Base-by-base conservation (phyloP, 2,329 filamentous ascomycete genomes). In the Scytalidium sp. region DNA sequence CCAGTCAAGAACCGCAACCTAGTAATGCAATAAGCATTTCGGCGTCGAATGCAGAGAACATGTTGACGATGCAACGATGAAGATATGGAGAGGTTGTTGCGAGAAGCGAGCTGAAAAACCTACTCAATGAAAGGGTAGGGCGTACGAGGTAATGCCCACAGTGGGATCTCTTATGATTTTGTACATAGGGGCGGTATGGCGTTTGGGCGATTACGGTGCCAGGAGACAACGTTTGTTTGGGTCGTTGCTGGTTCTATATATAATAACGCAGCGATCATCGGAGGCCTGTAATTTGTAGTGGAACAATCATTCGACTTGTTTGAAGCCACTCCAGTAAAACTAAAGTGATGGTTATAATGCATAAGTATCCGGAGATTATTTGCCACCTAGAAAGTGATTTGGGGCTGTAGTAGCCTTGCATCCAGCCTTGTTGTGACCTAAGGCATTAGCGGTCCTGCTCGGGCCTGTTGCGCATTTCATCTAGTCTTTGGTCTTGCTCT, bases 1-100 rank as follows among this genome's bases (percentile, higher is more conserved):
- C 25, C 32, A n/a, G 13, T 36, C 25, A 10, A 7, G 36, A 42
- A 22, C 19, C 25, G 25, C 43, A 25, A 7, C 3, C 11, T 8
- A n/a, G n/a, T n/a, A 10, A 36, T 15, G 15, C 8, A 5, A 8
- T n/a, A n/a, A n/a, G 6, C 6, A 36, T 15, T 36, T 36, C 32
- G 13, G n/a, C n/a, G n/a, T n/a, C n/a, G n/a, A n/a, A n/a, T n/a
- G n/a, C n/a, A n/a, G n/a, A n/a, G n/a, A n/a, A n/a, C n/a, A n/a
- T n/a, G n/a, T n/a, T n/a, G n/a, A n/a, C 58, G 15, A 60, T 50
- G 42, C 49, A 51, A 21, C 54, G 36, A 19, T 40, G 15, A 22
- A 23, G 19, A 27, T 27, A 32, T n/a, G 3, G 20, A 13, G 46
- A n/a, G 19, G 32, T 21, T 41, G 22, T 19, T 9, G 13, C 36